phyloP scores from a whole-genome alignment of 495 filamentous ascomycete species.

The Penicillium malachiteum region DNA sequence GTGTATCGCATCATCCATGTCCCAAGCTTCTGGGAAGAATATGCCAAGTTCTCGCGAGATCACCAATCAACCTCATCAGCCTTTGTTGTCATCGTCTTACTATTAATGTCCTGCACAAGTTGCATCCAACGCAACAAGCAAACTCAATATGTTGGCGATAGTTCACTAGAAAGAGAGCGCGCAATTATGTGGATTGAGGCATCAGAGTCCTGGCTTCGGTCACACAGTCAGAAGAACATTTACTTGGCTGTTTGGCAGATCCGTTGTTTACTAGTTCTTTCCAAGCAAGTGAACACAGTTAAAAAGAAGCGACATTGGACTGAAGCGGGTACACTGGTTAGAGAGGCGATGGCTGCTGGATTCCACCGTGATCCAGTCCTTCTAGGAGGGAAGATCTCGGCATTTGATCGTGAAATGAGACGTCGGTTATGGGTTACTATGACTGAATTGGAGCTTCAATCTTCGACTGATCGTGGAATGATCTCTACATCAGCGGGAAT shows the following conservation, averaged over 20 bases:
- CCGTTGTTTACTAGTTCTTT: slow-evolving; percentile 47
- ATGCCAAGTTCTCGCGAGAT: slow-evolving; percentile 39
- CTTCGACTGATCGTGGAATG: slow-evolving; percentile 54
- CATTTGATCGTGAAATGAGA: slow-evolving; percentile 51
- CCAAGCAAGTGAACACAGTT: slow-evolving; percentile 48
- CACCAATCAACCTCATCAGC: slow-evolving; percentile 24
- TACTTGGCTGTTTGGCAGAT: slow-evolving; percentile 49
- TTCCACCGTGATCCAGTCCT: slow-evolving; percentile 57
- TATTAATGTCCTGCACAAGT: slow-evolving; percentile 33
- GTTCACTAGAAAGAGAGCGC: slow-evolving; percentile 33
- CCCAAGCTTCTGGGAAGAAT: slow-evolving; percentile 50
- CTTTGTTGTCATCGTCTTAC: slow-evolving; percentile 33
- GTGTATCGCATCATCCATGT: slow-evolving; percentile 50
- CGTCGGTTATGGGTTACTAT: slow-evolving; percentile 59
- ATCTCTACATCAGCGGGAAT: slow-evolving; percentile 47
- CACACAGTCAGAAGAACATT: slow-evolving; percentile 44
- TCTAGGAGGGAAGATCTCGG: slow-evolving; percentile 18
- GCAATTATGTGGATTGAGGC: slow-evolving; percentile 36
- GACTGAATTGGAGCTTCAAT: slow-evolving; percentile 52
- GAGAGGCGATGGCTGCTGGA: slow-evolving; percentile 51
- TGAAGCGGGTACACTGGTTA: slow-evolving; percentile 45
- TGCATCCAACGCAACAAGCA: slow-evolving; percentile 34
- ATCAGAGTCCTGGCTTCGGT: slow-evolving; percentile 33
- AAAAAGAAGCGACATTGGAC: slow-evolving; percentile 55
- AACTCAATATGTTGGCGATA: slow-evolving; percentile 40